Evolutionary conservation across 1,284 basidiomycete genomes (phyloP), one percentile per base, ranked within the genome.

Genomic region (Heterobasidion occidentale): DNA sequence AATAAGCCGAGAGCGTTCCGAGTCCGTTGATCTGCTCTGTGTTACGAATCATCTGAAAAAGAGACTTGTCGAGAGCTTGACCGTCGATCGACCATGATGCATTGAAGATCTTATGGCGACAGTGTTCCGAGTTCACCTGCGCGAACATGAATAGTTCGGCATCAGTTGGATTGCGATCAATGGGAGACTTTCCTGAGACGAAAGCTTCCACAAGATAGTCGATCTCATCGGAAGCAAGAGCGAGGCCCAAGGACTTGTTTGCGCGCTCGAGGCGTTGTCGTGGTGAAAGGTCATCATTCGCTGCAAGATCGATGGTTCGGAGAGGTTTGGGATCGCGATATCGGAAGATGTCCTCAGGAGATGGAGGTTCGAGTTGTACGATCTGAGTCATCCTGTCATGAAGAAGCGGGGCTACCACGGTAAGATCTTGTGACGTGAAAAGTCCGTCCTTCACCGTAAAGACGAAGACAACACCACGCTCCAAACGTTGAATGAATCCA

Each of bases 101-200:
- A 69, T 99, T 99, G 79, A 99, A 99, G 64, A 98, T 99, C 75
- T 99, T 99, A 80, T 99, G 97, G 50, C 97, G 83, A 72, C 97
- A 99, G 71, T 99, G 97, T 73, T 99, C 97, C 46, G 95, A 98
- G 76, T 99, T 99, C 70, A 99, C 96, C 70, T 99, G 97, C 15
- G 97, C 96, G 70, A 99, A 99, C 96, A 99, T 99, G 81, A 99
- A 99, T 17, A 99, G 80, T 70, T 99, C 97, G 12, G 97, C 95
- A 65, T 99, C 96, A 51, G 93, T 98, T 4, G 94, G 94, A 68
- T 93, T 88, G 49, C 93, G 84, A 52, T 76, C 75, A 64, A 88
- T 80, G 1, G 85, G 78, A 8, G 76, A 70, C 20, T 76, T 68
- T 12, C 86, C 86, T 38, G 87, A 77, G 46, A 92, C 79, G 71